Evolutionary conservation across 257 asterid genomes (phyloP).

Genomic region (Nicotiana undulata): DNA sequence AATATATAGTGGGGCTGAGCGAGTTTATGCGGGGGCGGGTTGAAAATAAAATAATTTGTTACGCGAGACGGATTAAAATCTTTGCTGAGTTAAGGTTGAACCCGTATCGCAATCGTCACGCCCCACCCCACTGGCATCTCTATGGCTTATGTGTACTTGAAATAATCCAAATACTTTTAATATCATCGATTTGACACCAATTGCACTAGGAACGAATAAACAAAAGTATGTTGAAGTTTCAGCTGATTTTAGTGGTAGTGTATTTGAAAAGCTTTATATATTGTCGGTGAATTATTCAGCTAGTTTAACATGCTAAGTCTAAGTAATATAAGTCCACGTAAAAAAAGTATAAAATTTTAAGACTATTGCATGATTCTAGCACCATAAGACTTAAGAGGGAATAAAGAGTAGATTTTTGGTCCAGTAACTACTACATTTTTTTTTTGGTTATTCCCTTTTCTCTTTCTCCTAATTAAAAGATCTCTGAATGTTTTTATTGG

Average conservation of each 20-base stretch:
- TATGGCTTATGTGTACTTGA: too few species aligned
- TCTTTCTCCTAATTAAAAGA: neutral
- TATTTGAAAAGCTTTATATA: neutral
- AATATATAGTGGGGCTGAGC: too few species aligned
- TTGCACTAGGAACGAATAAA: neutral
- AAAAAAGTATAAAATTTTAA: neutral
- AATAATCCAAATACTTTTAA: neutral
- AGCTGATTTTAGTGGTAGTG: neutral
- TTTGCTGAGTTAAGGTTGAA: too few species aligned
- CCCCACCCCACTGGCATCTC: too few species aligned
- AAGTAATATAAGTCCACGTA: neutral
- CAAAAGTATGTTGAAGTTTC: neutral
- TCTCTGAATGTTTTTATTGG: neutral
- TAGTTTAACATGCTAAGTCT: neutral
- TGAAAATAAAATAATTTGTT: too few species aligned
- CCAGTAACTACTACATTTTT: neutral
- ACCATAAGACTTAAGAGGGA: neutral
- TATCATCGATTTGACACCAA: neutral
- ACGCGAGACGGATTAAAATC: too few species aligned
- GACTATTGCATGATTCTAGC: neutral
- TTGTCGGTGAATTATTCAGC: neutral
- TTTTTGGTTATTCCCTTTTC: neutral
- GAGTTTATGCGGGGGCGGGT: too few species aligned
- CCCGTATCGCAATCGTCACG: too few species aligned
- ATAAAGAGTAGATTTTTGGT: neutral